Conservation (phyloP, 78 protist species). For the Creolimax fragrantissima region DNA sequence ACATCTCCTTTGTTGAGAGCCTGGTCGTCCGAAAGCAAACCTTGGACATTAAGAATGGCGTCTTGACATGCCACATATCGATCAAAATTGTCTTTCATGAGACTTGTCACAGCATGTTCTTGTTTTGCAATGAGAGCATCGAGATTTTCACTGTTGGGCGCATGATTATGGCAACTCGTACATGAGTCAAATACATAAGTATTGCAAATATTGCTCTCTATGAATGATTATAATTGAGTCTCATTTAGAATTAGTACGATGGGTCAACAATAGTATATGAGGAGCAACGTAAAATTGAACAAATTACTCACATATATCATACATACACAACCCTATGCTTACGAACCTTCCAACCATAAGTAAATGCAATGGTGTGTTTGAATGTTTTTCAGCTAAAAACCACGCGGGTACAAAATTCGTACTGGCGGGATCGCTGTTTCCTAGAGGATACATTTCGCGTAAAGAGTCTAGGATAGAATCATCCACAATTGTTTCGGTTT, state of each 20-base stretch:
- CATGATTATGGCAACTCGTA: too few species aligned
- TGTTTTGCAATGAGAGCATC: neutral
- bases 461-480: neutral
- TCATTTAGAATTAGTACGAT: too few species aligned
- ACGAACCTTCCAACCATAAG: neutral
- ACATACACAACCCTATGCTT: too few species aligned
- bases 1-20: too few species aligned
- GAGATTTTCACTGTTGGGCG: neutral
- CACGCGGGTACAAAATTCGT: conserved; percentile 3
- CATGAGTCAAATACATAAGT: too few species aligned
- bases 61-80: conserved; percentile 28
- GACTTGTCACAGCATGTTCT: neutral
- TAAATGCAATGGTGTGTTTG: neutral
- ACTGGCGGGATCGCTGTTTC: conserved; percentile 11
- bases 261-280: too few species aligned
- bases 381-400: conserved; percentile 10
- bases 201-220: too few species aligned
- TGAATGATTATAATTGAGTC: too few species aligned
- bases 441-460: neutral
- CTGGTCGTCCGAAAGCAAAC: too few species aligned
- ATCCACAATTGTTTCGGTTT: neutral
- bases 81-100: conserved; percentile 24
- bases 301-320: too few species aligned
- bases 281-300: too few species aligned
- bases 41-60: neutral